Percentiles rank a stretch among this genome's conserved stretches.
These are phyloP conservation scores for Aspergillus aculeatinus DNA, from an alignment of 2,329 filamentous ascomycete species.

Conservation along the genomic window DNA sequence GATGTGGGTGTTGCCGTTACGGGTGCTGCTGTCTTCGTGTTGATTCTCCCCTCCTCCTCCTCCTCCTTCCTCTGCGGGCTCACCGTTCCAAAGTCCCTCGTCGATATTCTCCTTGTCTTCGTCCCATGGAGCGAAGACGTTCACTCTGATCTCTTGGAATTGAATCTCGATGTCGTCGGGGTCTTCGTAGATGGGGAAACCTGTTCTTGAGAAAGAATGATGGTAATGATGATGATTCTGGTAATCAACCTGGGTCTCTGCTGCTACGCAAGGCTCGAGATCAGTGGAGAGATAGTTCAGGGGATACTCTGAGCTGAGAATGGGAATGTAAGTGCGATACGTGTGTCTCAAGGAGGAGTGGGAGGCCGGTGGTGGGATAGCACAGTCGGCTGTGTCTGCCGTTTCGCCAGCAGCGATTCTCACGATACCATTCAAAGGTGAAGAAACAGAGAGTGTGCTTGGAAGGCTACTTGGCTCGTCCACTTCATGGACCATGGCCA, in stretches of 20 bases:
- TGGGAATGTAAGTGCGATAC: neutral
- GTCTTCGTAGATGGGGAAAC: constrained; percentile 24
- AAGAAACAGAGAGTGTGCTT: neutral
- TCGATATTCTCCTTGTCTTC: constrained; percentile 23
- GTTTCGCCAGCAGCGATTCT: neutral
- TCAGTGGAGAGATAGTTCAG: neutral
- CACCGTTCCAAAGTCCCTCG: neutral
- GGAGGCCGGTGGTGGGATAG: neutral
- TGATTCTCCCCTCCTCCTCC: neutral
- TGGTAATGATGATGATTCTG: neutral
- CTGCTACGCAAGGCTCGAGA: neutral
- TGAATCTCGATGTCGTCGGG: constrained; percentile 10
- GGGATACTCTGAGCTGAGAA: neutral
- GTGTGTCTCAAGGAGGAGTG: neutral
- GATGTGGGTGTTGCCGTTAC: too few relatives aligned
- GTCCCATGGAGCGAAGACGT: neutral
- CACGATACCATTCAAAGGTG: neutral
- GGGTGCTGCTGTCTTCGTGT: neutral
- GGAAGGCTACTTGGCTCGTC: neutral
- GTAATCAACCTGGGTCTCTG: neutral
- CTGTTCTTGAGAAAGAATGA: neutral
- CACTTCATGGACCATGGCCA: neutral
- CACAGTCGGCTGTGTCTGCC: neutral
- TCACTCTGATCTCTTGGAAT: neutral
- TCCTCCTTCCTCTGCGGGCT: neutral